Evolutionary conservation across 108 stramenopile species (phyloP).

Genomic region (Parmales sp.): DNA sequence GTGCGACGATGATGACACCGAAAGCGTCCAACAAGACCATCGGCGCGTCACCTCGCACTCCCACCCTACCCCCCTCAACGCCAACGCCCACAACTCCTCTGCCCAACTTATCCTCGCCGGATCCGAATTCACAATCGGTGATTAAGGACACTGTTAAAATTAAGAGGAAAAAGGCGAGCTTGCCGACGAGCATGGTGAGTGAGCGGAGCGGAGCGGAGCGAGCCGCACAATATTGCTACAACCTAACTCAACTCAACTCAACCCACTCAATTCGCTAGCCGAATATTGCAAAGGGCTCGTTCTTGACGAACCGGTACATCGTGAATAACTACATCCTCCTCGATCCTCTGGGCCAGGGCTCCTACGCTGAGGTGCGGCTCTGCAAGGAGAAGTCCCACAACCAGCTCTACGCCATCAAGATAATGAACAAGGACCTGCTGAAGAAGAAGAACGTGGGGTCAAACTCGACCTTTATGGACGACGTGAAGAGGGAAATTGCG

Average conservation of each 20-base stretch:
- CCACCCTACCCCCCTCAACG: not conserved
- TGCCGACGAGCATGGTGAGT: not conserved
- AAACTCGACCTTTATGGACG: constrained; percentile 30
- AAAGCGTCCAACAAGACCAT: no score
- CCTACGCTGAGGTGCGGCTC: constrained; percentile 52
- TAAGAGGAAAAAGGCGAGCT: not conserved
- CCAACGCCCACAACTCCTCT: not conserved
- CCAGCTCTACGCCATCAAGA: constrained; percentile 51
- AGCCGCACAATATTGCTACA: no score
- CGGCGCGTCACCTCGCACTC: no score
- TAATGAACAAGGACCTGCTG: constrained; percentile 45
- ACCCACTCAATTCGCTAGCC: no score
- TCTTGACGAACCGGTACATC: constrained; percentile 28
- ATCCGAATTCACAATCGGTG: not conserved
- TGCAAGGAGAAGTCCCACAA: constrained; percentile 47
- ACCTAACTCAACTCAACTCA: no score
- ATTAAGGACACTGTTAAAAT: constrained; percentile 1
- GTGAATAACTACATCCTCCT: constrained; percentile 63
- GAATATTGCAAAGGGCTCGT: not conserved
- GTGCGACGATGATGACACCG: no score
- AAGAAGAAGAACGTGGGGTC: not conserved
- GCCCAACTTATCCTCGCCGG: not conserved
- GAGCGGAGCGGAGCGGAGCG: no score
- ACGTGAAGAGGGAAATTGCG: constrained; percentile 55
- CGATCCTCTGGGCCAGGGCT: constrained; percentile 42